These are phyloP conservation scores for Xylariaceae sp. DNA, from an alignment of 2,329 filamentous ascomycete species.

Conservation along the genomic window DNA sequence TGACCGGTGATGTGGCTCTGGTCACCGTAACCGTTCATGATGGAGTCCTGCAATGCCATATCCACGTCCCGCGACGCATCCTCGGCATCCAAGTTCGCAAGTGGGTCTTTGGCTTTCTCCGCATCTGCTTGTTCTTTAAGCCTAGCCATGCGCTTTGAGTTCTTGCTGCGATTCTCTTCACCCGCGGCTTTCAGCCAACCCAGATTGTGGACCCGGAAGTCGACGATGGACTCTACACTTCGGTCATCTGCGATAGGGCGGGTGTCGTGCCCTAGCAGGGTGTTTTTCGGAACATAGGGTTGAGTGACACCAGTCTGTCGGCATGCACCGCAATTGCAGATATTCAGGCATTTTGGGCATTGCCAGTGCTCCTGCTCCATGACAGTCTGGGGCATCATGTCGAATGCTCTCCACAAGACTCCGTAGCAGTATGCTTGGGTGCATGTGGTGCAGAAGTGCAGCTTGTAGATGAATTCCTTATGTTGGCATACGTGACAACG, in stretches of 20 bases:
- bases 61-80: constrained; percentile 28
- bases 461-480: constrained; percentile 76
- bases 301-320: constrained; percentile 59
- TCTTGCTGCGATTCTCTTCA: constrained; percentile 52
- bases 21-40: constrained; percentile 30
- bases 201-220: constrained; percentile 85
- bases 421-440: constrained; percentile 82
- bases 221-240: constrained; percentile 83
- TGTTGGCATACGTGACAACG: constrained; percentile 80
- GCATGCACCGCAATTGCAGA: constrained; percentile 83
- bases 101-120: constrained; percentile 47
- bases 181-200: constrained; percentile 65
- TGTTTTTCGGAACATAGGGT: constrained; percentile 82
- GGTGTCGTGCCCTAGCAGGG: constrained; percentile 85
- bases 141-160: constrained; percentile 52
- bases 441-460: constrained; percentile 76
- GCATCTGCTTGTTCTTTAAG: constrained; percentile 52
- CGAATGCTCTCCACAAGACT: constrained; percentile 85
- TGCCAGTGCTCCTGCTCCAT: constrained; percentile 80
- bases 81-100: constrained; percentile 25
- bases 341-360: constrained; percentile 78
- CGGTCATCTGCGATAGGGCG: constrained; percentile 83
- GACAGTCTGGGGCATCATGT: constrained; percentile 76
- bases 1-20: constrained; percentile 32
- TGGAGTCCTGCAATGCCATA: constrained; percentile 27